Evolutionary conservation across 78 protist species (phyloP).

Genomic region (Dictyostelium purpureum): DNA sequence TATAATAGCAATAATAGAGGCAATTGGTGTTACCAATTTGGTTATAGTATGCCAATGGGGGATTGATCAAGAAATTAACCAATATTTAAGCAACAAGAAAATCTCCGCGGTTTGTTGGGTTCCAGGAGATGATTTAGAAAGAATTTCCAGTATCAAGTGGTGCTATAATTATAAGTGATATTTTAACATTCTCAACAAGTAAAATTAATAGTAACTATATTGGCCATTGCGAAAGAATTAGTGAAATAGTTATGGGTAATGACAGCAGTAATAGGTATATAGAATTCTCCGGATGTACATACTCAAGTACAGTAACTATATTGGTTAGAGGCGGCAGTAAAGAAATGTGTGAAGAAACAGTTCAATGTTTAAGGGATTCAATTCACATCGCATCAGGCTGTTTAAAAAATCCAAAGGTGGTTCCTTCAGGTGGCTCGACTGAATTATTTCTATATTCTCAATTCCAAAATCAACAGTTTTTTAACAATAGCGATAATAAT

Average conservation of each 20-base stretch:
- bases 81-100: not conserved
- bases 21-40: not conserved
- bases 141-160: conserved; percentile 10
- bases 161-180: conserved; percentile 12
- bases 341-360: conserved; percentile 48
- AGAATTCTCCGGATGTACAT: not conserved
- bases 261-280: not conserved
- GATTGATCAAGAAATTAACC: conserved; percentile 31
- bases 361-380: conserved; percentile 45
- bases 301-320: not conserved
- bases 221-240: not conserved
- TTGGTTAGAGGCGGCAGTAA: conserved; percentile 51
- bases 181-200: not conserved
- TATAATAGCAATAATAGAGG: not conserved
- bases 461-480: not conserved
- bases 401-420: conserved; percentile 6
- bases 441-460: conserved; percentile 24
- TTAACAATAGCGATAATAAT: not conserved
- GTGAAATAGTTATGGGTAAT: not conserved
- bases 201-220: not conserved
- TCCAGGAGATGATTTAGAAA: conserved; percentile 46
- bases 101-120: conserved; percentile 48
- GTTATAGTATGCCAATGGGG: conserved; percentile 73
- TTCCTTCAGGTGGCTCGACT: conserved; percentile 34
- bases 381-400: conserved; percentile 15